A percentile compares a stretch with the other conserved stretches of the same genome.
phyloP scores from a whole-genome alignment of 129 eudicot species.

The Tagetes patula region DNA sequence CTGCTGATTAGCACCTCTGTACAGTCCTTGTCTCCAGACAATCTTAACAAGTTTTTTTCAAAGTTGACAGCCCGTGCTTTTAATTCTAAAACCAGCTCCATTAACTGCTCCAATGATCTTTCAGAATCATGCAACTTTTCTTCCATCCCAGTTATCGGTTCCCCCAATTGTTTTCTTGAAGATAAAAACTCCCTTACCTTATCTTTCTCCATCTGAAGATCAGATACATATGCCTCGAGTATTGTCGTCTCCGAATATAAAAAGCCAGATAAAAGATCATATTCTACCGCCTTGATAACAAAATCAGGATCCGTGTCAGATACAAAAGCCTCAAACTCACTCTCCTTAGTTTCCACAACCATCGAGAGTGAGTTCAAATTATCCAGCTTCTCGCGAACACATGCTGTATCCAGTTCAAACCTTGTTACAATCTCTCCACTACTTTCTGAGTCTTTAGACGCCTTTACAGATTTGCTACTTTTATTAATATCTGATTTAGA shows the following conservation, averaged over 20 bases:
- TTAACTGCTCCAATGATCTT: conserved; percentile 62
- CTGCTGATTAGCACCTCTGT: conserved; percentile 21
- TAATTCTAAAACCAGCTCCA: conserved; percentile 57
- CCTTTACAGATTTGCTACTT: conserved; percentile 36
- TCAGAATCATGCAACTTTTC: conserved; percentile 56
- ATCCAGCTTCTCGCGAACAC: conserved; percentile 57
- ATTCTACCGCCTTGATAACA: conserved; percentile 51
- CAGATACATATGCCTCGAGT: conserved; percentile 39
- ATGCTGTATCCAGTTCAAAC: conserved; percentile 59
- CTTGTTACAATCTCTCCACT: conserved; percentile 50
- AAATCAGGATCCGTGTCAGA: conserved; percentile 43
- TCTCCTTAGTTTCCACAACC: conserved; percentile 69
- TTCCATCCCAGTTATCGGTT: conserved; percentile 40
- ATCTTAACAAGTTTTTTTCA: conserved; percentile 43
- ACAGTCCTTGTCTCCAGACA: conserved; percentile 35
- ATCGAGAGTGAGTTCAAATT: conserved; percentile 68
- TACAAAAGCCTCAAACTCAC: conserved; percentile 63
- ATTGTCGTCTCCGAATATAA: conserved; percentile 63
- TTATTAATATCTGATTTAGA: conserved; percentile 43
- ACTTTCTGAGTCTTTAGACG: conserved; percentile 50
- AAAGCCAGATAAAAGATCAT: conserved; percentile 60
- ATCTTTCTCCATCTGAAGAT: conserved; percentile 49
- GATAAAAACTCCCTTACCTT: conserved; percentile 37
- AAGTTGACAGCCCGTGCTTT: conserved; percentile 54
- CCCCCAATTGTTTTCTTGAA: conserved; percentile 42